Base-by-base conservation (phyloP, 306 rosid species). In the Benincasa hispida region DNA sequence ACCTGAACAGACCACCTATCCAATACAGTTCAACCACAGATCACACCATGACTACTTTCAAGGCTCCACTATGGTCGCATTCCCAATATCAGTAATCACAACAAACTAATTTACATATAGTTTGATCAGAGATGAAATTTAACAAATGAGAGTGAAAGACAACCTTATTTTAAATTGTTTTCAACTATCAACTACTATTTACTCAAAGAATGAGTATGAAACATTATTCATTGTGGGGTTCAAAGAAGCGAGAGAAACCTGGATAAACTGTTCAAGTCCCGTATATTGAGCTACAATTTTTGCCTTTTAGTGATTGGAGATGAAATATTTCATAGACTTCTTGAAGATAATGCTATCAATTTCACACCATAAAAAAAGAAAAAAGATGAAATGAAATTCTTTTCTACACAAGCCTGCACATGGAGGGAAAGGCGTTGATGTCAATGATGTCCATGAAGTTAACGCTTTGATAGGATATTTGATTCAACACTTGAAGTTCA, bases 31-130 rank as follows among this genome's bases (percentile, higher is more conserved):
- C n/a, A n/a, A n/a, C n/a, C n/a, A n/a, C n/a, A n/a, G n/a, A n/a
- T n/a, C n/a, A n/a, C n/a, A n/a, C n/a, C n/a, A n/a, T n/a, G n/a
- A n/a, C n/a, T n/a, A n/a, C n/a, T n/a, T n/a, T n/a, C n/a, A n/a
- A n/a, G n/a, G n/a, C n/a, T n/a, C n/a, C n/a, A n/a, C n/a, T n/a
- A n/a, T n/a, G n/a, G n/a, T n/a, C n/a, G n/a, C n/a, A n/a, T n/a
- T n/a, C n/a, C n/a, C n/a, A n/a, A n/a, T n/a, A 42, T 35, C 5
- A 41, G 45, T 66, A 66, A 67, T 67, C 74, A 67, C 74, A 34
- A 19, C 74, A 69, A 45, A 12, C 75, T 69, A 69, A 15, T 69
- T 42, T 45, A 69, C 75, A 69, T 69, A 45, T 57, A 69, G 34
- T 41, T 69, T 45, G 12, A 15, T 45, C 37, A 69, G 3, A 70